Evolutionary conservation across 176 grass and related monocot genomes (phyloP).

Genomic region (Musa schizocarpa): DNA sequence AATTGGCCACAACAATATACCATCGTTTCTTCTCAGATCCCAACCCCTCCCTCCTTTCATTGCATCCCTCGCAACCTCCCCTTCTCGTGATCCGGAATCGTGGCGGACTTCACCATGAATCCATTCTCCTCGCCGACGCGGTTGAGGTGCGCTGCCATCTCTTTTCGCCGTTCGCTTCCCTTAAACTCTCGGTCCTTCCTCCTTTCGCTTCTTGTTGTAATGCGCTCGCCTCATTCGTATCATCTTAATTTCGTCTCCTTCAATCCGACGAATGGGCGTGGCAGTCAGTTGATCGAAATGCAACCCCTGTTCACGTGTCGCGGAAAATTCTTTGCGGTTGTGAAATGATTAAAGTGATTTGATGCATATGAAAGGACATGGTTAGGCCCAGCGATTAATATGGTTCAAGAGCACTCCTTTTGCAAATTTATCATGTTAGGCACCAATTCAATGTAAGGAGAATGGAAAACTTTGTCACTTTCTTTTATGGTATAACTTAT

Average conservation of each 20-base stretch:
- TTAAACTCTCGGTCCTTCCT: background rate
- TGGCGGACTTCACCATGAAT: slow-evolving; percentile 71
- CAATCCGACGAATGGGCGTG: background rate
- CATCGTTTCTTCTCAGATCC: too few relatives aligned
- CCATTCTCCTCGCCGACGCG: slow-evolving; percentile 88
- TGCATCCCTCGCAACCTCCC: background rate
- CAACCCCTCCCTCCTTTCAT: background rate
- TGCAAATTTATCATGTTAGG: too few relatives aligned
- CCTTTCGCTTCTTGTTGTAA: background rate
- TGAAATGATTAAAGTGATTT: too few relatives aligned
- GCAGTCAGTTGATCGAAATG: background rate
- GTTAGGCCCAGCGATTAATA: too few relatives aligned
- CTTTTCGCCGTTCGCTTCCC: background rate
- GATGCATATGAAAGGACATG: too few relatives aligned
- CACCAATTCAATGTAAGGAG: too few relatives aligned
- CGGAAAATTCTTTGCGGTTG: background rate
- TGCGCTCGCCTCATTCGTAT: background rate
- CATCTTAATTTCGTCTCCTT: background rate
- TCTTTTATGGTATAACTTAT: too few relatives aligned
- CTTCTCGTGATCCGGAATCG: background rate
- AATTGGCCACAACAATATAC: too few relatives aligned
- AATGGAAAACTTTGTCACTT: too few relatives aligned
- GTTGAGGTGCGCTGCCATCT: slow-evolving; percentile 47
- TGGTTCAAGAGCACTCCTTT: too few relatives aligned
- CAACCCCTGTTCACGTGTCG: background rate